phyloP scores from a whole-genome alignment of 345 rosid species.

The Eucalyptus marginata region DNA sequence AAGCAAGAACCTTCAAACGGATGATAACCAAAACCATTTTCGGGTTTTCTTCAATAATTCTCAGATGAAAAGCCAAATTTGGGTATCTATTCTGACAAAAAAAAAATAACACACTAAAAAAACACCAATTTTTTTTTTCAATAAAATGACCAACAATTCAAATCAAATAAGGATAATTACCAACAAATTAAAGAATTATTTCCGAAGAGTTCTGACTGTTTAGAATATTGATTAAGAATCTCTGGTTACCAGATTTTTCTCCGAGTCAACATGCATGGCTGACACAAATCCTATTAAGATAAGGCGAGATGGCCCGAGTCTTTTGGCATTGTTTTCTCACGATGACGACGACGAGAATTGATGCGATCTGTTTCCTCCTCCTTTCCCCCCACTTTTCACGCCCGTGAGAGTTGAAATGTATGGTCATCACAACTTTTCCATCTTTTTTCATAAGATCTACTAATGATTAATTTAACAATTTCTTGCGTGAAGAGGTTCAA shows the following conservation, averaged over 20 bases:
- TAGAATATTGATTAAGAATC: neutral
- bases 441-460: neutral
- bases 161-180: neutral
- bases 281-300: neutral
- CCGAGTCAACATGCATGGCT: neutral
- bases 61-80: neutral
- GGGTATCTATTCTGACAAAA: neutral
- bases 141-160: neutral
- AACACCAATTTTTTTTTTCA: neutral
- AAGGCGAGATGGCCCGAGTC: neutral
- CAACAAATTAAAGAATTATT: neutral
- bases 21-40: neutral
- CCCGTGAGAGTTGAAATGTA: neutral
- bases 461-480: neutral
- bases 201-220: neutral
- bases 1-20: neutral
- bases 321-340: neutral
- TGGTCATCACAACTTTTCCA: neutral
- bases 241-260: neutral
- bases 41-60: neutral
- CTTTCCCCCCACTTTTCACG: neutral
- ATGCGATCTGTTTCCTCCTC: neutral
- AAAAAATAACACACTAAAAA: neutral
- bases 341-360: neutral
- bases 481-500: neutral